Evolutionary conservation across 257 asterid genomes (phyloP), one percentile per base, ranked within the genome.

Genomic region (Nicotiana otophora): DNA sequence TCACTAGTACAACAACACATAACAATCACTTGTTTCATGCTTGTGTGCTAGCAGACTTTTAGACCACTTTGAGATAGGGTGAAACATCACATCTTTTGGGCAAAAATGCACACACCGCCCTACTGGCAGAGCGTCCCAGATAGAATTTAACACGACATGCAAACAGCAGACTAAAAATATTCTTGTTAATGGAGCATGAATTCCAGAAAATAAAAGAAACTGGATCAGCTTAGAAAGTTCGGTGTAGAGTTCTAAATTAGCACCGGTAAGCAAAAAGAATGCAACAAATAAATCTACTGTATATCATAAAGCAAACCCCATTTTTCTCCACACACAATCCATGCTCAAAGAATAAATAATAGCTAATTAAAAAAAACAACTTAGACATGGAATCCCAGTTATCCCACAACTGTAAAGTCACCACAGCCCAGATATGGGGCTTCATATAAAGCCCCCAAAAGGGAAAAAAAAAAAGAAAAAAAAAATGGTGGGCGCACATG

Each of bases 401-500:
- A 70, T 42, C n/a, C 78, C 7, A 69, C n/a, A 39, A 11, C 58
- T 42, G 33, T n/a, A 11, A 42, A 42, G 51, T 3, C 51, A 42
- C 51, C 12, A 42, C 51, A 42, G 3, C 51, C 12, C 12, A 42
- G 12, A 42, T 42, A 42, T 8, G 51, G 33, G 39, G 78, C 57
- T 23, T 72, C 63, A 74, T 51, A 39, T 75, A 39, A 75, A 75
- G 46, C 80, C 42, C 80, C 51, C 23, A 61, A 74, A 75, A 75
- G 42, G 80, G 26, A 23, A 75, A 48, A 12, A 51, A 23, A 23
- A 20, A 33, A 7, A 26, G 15, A 51, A 48, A 51, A 48, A 23
- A 48, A 20, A 33, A 12, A 26, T 31, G 33, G 20, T 14, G 23
- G 62, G 23, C 23, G 48, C 48, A 26, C 78, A 74, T 16, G 42